These are phyloP conservation scores for Xylaria sp. DNA, from an alignment of 2,329 filamentous ascomycete genomes.

Conservation along the genomic window DNA sequence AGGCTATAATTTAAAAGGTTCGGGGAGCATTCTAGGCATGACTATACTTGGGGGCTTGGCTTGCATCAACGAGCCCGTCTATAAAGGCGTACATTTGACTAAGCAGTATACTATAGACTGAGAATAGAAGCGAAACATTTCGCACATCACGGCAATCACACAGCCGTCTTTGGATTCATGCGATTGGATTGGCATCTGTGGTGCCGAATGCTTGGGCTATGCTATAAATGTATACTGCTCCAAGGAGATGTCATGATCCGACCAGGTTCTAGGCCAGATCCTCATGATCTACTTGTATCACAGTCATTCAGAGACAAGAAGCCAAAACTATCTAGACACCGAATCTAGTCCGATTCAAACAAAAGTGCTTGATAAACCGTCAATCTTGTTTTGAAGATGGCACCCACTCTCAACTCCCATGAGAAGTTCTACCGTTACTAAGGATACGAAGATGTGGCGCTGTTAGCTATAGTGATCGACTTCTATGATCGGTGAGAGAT, in stretches of 20 bases:
- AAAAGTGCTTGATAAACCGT: slow-evolving; percentile 15
- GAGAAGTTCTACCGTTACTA: not conserved
- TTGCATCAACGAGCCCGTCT: slow-evolving; percentile 1
- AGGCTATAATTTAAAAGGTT: slow-evolving; percentile 12
- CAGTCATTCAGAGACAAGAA: slow-evolving; percentile 13
- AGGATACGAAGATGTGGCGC: not conserved
- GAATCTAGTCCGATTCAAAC: slow-evolving; percentile 10
- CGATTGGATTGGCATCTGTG: slow-evolving; percentile 4
- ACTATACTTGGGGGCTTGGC: not conserved
- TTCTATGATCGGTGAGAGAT: slow-evolving; percentile 7
- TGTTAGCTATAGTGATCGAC: slow-evolving; percentile 5
- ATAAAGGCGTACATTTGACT: slow-evolving; percentile 4
- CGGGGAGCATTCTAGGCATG: not conserved
- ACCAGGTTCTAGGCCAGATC: not conserved
- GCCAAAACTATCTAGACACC: not conserved
- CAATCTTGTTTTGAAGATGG: slow-evolving; percentile 27
- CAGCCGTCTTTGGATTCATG: slow-evolving; percentile 21
- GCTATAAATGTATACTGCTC: slow-evolving; percentile 11
- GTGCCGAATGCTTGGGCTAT: not conserved
- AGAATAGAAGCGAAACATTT: slow-evolving; percentile 28
- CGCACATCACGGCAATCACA: slow-evolving; percentile 18
- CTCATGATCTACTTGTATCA: slow-evolving; percentile 30
- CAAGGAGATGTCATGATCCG: not conserved
- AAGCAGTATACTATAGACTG: slow-evolving; percentile 1
- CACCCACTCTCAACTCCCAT: not conserved